These are phyloP conservation scores for Populus simonii DNA, from an alignment of 345 rosid genomes.

Conservation along the genomic window DNA sequence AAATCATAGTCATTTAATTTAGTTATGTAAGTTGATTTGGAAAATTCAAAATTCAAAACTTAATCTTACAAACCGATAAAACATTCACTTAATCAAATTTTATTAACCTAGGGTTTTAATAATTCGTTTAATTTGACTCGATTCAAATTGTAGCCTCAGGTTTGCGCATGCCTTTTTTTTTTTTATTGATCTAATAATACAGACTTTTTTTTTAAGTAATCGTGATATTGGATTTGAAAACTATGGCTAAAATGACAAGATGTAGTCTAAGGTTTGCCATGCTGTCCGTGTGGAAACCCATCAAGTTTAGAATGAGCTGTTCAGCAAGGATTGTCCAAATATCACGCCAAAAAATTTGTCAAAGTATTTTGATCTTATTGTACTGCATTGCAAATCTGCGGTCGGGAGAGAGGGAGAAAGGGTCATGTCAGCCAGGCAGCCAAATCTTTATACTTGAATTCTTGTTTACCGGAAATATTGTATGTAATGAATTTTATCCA, in stretches of 20 bases:
- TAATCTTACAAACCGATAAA: too few species aligned
- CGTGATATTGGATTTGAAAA: too few species aligned
- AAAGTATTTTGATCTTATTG: conserved; percentile 23
- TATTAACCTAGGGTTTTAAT: too few species aligned
- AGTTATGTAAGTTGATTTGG: too few species aligned
- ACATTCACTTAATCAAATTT: too few species aligned
- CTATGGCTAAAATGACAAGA: neutral
- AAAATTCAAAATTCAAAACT: too few species aligned
- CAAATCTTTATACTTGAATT: conserved; percentile 35
- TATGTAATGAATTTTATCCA: neutral
- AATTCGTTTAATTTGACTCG: too few species aligned
- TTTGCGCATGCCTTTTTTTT: too few species aligned
- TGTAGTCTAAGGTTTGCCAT: neutral
- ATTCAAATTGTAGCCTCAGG: too few species aligned
- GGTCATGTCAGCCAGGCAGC: conserved; percentile 42
- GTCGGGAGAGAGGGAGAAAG: conserved; percentile 17
- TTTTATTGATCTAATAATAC: too few species aligned
- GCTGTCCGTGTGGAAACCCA: neutral
- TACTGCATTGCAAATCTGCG: conserved; percentile 12
- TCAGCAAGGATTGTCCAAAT: conserved; percentile 20
- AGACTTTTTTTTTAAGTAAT: too few species aligned
- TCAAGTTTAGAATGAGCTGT: conserved; percentile 32
- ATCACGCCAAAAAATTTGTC: conserved; percentile 22
- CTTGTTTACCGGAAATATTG: conserved; percentile 4
- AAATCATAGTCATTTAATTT: too few species aligned